Base-by-base conservation (phyloP, 2,329 filamentous ascomycete species). In the Fusarium lyarnte region DNA sequence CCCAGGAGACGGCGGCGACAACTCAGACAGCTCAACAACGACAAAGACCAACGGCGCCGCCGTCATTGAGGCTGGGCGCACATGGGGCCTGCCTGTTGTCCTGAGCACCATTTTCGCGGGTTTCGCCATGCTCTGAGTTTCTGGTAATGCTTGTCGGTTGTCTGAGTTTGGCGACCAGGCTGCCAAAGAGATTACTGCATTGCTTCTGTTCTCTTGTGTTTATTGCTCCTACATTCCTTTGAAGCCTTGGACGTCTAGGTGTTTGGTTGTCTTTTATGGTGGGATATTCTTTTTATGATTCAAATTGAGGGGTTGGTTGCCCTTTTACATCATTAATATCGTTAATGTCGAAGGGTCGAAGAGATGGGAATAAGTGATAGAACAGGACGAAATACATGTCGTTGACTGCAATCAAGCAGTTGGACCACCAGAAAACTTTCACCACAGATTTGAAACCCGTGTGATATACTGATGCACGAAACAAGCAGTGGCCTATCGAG, bases 101-200 rank as follows among this genome's bases (percentile, higher is more conserved):
- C 60, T 84, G 35, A 80, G 79, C 21, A 78, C 80, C 65, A 73
- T 85, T 65, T 81, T 83, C 67, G 78, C 80, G 51, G 82, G 82
- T 19, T 83, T 85, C 65, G 83, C 83, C 39, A 76, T 84, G 76
- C 74, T 85, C 63, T 84, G 75, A 79, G 36, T 38, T 27, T 23
- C 23, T 33, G 14, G 14, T 25, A 16, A 33, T 27, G 17, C 6
- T 43, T 33, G 35, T 14, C 17, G 16, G 51, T 35, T 29, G 29
- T 16, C 46, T 12, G 27, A 49, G 29, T 43, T n/a, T 43, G 29
- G 27, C 41, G n/a, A 45, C 47, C 33, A 35, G 25, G 39, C 46
- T 49, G 33, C 31, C 31, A 23, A 27, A 46, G 17, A n/a, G 35
- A 17, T 36, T 55, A 21, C 46, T 63, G 51, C 43, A 69, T 72